Evolutionary conservation across 2,329 filamentous ascomycete species (phyloP).

Genomic region (Mycosphaerella arachidis): DNA sequence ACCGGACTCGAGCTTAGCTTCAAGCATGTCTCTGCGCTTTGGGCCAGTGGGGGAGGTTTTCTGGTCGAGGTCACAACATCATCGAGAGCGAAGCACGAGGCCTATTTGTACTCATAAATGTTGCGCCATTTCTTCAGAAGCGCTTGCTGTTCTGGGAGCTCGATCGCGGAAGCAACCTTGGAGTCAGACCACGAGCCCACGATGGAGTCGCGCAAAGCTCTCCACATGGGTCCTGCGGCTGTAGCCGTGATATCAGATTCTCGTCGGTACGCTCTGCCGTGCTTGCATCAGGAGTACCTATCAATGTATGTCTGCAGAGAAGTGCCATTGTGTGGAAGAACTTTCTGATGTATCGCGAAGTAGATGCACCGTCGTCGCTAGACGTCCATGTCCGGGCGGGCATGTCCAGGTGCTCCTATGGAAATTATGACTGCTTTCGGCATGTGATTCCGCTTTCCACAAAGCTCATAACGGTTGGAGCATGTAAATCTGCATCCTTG

Average conservation of each 20-base stretch:
- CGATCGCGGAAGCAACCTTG: background rate
- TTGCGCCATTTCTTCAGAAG: background rate
- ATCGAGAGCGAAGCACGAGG: background rate
- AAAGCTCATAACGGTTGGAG: too few relatives aligned
- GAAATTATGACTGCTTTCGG: background rate
- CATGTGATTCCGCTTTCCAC: background rate
- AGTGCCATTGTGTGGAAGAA: too few relatives aligned
- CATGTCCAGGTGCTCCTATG: background rate
- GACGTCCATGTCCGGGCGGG: background rate
- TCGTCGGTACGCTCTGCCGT: background rate
- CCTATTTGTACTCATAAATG: background rate
- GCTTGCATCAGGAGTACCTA: too few relatives aligned
- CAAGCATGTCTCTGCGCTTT: background rate
- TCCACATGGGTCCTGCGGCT: background rate
- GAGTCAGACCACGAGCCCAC: background rate
- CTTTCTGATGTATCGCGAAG: background rate
- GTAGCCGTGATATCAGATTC: background rate
- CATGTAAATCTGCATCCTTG: too few relatives aligned
- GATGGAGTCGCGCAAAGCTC: background rate
- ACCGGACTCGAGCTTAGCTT: background rate
- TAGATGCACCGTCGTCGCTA: background rate
- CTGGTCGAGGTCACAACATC: background rate
- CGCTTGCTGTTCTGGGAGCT: background rate
- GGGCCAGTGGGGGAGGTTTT: too few relatives aligned
- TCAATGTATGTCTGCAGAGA: too few relatives aligned